Percentiles rank a stretch among this genome's conserved stretches.
Conservation (phyloP, 352 stramenopile species). For the Phytophthora fragariae region DNA sequence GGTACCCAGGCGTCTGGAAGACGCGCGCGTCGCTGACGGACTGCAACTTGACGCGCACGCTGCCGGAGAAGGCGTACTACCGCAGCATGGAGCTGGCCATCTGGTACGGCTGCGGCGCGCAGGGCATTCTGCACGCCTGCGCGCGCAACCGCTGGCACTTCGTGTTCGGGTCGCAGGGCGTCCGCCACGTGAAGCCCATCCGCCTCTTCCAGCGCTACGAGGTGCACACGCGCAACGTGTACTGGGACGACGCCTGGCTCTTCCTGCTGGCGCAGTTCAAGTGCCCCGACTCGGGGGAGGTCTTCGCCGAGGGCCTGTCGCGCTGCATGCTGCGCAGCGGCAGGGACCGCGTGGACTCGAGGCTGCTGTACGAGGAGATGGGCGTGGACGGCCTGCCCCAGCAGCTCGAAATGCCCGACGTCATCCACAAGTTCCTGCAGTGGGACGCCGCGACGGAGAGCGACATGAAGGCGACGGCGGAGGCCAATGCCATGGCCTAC, state of each 20-base stretch:
- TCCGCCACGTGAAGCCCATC: conserved; percentile 72
- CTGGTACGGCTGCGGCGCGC: conserved; percentile 70
- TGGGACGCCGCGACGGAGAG: conserved; percentile 64
- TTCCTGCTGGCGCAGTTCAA: conserved; percentile 74
- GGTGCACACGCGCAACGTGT: conserved; percentile 73
- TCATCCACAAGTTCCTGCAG: conserved; percentile 58
- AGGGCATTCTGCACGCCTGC: conserved; percentile 67
- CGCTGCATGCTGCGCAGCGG: conserved; percentile 70
- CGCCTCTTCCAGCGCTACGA: conserved; percentile 62
- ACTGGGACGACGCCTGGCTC: conserved; percentile 81
- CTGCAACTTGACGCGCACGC: conserved; percentile 41
- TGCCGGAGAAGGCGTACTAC: conserved; percentile 76
- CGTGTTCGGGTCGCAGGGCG: conserved; percentile 72
- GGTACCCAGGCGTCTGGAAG: conserved; percentile 64
- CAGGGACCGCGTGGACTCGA: conserved; percentile 55
- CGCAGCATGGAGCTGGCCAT: conserved; percentile 79
- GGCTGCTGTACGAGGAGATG: conserved; percentile 64
- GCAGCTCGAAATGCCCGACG: conserved; percentile 54
- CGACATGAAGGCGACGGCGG: conserved; percentile 64
- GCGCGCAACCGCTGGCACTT: conserved; percentile 72
- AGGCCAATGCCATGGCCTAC: conserved; percentile 42
- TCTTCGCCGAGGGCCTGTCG: conserved; percentile 72
- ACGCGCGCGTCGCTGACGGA: conserved; percentile 65
- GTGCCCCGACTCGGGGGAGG: conserved; percentile 63
- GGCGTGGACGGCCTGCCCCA: conserved; percentile 51